Evolutionary conservation across 192 early-diverging fungal genomes (phyloP).

Genomic region (Neocallimastix lanati): DNA sequence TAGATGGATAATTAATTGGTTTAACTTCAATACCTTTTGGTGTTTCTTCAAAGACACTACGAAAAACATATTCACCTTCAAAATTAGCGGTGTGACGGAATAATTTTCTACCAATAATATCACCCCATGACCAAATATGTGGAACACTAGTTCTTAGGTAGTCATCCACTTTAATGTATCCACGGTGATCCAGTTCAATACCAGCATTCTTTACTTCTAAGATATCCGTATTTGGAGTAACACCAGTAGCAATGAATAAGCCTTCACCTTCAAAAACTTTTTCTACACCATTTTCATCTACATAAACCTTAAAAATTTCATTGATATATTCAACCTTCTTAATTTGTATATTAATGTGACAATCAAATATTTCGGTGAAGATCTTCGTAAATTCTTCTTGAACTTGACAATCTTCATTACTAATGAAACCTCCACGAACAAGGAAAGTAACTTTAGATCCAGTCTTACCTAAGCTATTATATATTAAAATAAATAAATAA

Average conservation of each 20-base stretch:
- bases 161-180: slow-evolving; percentile 10
- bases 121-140: slow-evolving; percentile 13
- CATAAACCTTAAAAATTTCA: background rate
- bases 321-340: background rate
- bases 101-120: slow-evolving; percentile 13
- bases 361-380: slow-evolving; percentile 6
- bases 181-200: slow-evolving; percentile 1
- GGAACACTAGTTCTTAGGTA: slow-evolving; percentile 6
- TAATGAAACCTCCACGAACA: slow-evolving; percentile 12
- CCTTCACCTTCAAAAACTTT: background rate
- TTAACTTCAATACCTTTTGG: background rate
- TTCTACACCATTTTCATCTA: background rate
- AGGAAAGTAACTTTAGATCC: slow-evolving; percentile 11
- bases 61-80: slow-evolving; percentile 16
- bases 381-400: slow-evolving; percentile 7
- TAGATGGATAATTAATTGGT: slow-evolving; percentile 10
- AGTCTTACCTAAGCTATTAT: slow-evolving; percentile 4
- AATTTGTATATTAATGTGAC: background rate
- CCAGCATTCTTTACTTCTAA: slow-evolving; percentile 3
- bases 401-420: slow-evolving; percentile 12
- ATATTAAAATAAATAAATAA: background rate
- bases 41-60: background rate
- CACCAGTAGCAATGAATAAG: slow-evolving; percentile 14
- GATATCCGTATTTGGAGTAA: slow-evolving; percentile 5
- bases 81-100: slow-evolving; percentile 17